phyloP scores from a whole-genome alignment of 208 protist genomes.

The Novymonas esmeraldas region DNA sequence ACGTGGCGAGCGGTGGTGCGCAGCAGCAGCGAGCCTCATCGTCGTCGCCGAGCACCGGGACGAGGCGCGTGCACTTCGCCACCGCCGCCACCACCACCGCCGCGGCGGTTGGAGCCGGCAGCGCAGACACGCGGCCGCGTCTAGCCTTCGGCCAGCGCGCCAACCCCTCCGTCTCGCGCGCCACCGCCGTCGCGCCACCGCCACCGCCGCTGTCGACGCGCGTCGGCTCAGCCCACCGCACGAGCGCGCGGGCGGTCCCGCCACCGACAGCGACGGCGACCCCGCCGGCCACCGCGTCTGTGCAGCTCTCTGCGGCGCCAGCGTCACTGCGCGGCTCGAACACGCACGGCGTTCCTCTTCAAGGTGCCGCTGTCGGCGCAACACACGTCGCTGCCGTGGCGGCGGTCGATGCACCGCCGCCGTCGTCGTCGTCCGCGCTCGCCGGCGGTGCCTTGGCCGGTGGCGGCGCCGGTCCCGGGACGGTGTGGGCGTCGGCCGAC shows the following conservation, averaged over 20 bases:
- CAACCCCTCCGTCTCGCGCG: constrained; percentile 16
- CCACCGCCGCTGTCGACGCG: background rate
- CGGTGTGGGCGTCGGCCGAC: constrained; percentile 30
- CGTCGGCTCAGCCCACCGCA: background rate
- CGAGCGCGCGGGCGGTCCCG: background rate
- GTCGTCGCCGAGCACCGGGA: background rate
- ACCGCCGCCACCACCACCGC: background rate
- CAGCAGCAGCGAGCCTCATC: background rate
- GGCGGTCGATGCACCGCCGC: background rate
- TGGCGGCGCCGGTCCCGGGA: constrained; percentile 4
- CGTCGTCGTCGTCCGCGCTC: background rate
- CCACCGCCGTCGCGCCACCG: background rate
- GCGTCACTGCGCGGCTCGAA: constrained; percentile 18
- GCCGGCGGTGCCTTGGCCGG: background rate
- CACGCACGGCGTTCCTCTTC: constrained; percentile 30
- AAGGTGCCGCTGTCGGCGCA: constrained; percentile 30
- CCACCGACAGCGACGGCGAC: background rate
- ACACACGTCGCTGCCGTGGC: constrained; percentile 22
- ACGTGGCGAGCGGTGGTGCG: background rate
- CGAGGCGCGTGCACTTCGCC: constrained; percentile 20
- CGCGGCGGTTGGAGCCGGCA: background rate
- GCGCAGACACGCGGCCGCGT: constrained; percentile 7
- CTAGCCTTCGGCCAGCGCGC: constrained; percentile 41
- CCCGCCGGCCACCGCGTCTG: constrained; percentile 7
- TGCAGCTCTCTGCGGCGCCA: constrained; percentile 9